Percentiles rank a stretch among this genome's conserved stretches.
phyloP scores from a whole-genome alignment of 345 rosid genomes.

The Eucalyptus erythrocorys region DNA sequence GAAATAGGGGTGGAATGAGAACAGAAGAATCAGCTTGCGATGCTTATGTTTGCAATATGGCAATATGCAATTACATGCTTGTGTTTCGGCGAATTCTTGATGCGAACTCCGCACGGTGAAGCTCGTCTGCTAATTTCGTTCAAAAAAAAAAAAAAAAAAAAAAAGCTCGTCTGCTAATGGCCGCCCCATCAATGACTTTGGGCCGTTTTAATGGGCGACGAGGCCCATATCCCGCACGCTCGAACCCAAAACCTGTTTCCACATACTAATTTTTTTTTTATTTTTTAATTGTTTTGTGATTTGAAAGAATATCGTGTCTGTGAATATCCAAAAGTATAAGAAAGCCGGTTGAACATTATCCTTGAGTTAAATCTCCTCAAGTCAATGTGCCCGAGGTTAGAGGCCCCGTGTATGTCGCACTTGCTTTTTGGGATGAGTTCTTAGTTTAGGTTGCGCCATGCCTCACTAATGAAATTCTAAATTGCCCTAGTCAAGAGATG shows the following conservation, averaged over 20 bases:
- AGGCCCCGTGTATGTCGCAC: background rate
- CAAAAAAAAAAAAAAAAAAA: no score
- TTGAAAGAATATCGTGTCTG: background rate
- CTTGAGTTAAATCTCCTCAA: background rate
- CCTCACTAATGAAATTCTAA: background rate
- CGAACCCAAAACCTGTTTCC: background rate
- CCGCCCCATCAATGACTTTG: background rate
- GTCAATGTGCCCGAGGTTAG: background rate
- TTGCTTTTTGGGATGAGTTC: background rate
- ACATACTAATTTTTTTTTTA: background rate
- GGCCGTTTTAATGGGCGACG: background rate
- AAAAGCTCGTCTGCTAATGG: background rate
- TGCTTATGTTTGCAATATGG: background rate
- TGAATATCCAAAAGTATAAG: background rate
- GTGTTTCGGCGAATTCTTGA: background rate
- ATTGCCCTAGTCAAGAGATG: background rate
- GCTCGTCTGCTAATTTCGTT: background rate
- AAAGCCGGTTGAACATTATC: background rate
- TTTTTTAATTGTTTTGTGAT: no score
- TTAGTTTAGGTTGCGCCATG: background rate
- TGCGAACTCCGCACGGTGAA: no score
- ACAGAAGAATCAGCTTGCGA: background rate
- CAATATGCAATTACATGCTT: background rate
- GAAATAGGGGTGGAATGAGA: background rate
- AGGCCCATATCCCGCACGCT: background rate